Evolutionary conservation across 2,329 filamentous ascomycete genomes (phyloP), one percentile per base, ranked within the genome.

Genomic region (Ceratocystiopsis sp.): DNA sequence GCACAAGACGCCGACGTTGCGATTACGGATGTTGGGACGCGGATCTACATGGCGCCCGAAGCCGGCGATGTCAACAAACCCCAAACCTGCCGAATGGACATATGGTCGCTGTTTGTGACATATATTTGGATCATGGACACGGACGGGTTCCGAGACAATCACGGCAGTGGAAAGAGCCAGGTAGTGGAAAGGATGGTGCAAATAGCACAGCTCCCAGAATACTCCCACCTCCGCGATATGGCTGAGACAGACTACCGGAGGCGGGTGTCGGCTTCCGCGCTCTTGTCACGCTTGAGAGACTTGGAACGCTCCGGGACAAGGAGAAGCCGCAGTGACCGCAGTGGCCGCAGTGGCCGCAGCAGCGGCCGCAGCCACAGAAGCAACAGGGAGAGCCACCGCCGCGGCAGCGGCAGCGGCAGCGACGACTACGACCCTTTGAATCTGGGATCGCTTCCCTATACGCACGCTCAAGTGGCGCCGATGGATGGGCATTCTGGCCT

Each of bases 1-100:
- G 87, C 91, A 34, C 96, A 96, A 32, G 49, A 52, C n/a, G 48
- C 46, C 1, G 48, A 42, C 2, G 5, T 47, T 4, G 55, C 55
- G 3, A 42, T 38, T 2, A 54, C 54, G 1, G 45, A 47, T 4
- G 53, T 49, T 0, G 55, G 55, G 2, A 58, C 55, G 0, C 47
- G 48, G 14, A 45, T 49, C 0, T 58, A 56, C 40, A 57, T 56
- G 54, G 55, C 55, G 0, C 55, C 55, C 3, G 54, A 57, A 33
- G 49, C n/a, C n/a, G n/a, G n/a, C n/a, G n/a, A n/a, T n/a, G n/a
- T 56, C 0, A 51, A 45, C 19, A n/a, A 50, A 16, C 37, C 42
- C 13, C 55, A 58, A 42, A 46, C 49, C 2, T 42, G 42, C 19
- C 55, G 54, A 19, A 49, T 53, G 2, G 57, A 58, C 36, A 53